These are phyloP conservation scores for Daldinia loculata DNA, from an alignment of 495 filamentous ascomycete species.

Conservation along the genomic window DNA sequence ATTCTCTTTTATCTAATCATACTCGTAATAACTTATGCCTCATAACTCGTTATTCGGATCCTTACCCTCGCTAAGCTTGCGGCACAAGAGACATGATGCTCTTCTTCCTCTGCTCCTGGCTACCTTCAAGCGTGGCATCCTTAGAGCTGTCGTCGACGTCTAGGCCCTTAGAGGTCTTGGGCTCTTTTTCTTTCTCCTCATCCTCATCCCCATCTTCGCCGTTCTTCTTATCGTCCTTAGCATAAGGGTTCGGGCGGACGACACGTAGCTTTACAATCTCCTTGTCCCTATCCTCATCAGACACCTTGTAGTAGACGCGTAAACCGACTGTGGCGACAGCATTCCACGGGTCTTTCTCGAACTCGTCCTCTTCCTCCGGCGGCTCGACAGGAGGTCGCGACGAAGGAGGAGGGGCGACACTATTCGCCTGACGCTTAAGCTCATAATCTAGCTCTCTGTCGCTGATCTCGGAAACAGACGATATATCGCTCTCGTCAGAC, in stretches of 20 bases:
- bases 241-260: slow-evolving; percentile 50
- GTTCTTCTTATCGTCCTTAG: slow-evolving; percentile 41
- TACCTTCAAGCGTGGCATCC: slow-evolving; percentile 52
- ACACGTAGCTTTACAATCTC: slow-evolving; percentile 56
- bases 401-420: neutral
- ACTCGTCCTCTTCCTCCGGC: slow-evolving; percentile 48
- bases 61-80: neutral
- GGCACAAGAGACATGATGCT: slow-evolving; percentile 41
- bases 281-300: slow-evolving; percentile 60
- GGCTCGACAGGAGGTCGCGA: slow-evolving; percentile 5
- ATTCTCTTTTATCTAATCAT: neutral
- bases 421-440: slow-evolving; percentile 22
- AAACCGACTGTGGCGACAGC: slow-evolving; percentile 83
- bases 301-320: slow-evolving; percentile 72
- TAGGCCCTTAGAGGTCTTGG: slow-evolving; percentile 51
- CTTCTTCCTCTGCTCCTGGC: slow-evolving; percentile 42
- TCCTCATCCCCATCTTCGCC: slow-evolving; percentile 39
- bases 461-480: slow-evolving; percentile 50
- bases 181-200: slow-evolving; percentile 34
- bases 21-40: neutral
- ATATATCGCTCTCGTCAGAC: slow-evolving; percentile 45
- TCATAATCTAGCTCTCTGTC: slow-evolving; percentile 48
- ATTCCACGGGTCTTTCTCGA: slow-evolving; percentile 79
- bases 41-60: neutral
- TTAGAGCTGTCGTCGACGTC: slow-evolving; percentile 61